phyloP scores from a whole-genome alignment of 108 stramenopile species.

The Parmales sp. region DNA sequence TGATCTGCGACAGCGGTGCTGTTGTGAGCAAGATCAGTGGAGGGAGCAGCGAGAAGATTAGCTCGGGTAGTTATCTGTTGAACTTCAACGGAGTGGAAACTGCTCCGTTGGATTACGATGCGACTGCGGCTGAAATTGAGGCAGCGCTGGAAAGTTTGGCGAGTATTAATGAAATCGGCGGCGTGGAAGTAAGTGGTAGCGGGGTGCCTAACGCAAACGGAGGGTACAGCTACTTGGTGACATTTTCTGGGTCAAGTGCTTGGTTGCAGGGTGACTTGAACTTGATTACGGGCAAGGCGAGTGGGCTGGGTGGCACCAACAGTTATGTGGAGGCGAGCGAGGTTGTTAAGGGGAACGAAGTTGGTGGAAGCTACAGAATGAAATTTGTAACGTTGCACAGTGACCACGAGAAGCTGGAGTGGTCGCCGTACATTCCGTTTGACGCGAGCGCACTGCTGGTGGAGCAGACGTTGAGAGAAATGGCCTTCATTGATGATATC shows the following conservation, averaged over 20 bases:
- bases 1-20: not conserved
- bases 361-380: not conserved
- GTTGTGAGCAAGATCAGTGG: not conserved
- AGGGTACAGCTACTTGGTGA: not conserved
- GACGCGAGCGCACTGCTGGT: not conserved
- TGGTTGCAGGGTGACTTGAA: not conserved
- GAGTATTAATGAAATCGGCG: not conserved
- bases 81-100: not conserved
- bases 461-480: not conserved
- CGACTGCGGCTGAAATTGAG: not conserved
- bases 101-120: not conserved
- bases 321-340: not conserved
- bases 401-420: not conserved
- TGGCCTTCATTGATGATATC: not conserved
- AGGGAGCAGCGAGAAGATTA: not conserved
- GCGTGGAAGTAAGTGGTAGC: not conserved
- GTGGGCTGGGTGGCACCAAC: not conserved
- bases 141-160: not conserved
- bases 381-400: not conserved
- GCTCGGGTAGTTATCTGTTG: not conserved
- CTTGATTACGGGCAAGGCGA: not conserved
- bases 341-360: not conserved
- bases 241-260: not conserved
- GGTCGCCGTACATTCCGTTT: not conserved
- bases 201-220: not conserved